Base-by-base conservation (phyloP, 495 filamentous ascomycete species). In the Achaetomiella virescens region DNA sequence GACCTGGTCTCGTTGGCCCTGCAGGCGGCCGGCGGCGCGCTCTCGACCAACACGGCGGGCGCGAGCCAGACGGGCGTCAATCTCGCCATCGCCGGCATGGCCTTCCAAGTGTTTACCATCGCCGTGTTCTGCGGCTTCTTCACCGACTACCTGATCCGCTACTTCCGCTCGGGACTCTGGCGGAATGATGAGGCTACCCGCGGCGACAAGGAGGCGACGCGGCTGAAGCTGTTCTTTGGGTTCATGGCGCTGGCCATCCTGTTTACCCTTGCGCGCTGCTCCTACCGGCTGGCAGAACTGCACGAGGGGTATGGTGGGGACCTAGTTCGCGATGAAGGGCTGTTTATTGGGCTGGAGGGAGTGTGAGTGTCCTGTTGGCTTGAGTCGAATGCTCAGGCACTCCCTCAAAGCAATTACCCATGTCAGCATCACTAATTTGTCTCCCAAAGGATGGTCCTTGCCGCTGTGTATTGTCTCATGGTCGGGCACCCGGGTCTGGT, bases 1-100 rank as follows among this genome's bases (percentile, higher is more conserved):
- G 79, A 81, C 54, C 48, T 80, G 49, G n/a, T 79, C 54, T 76
- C 71, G 21, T 72, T 83, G 6, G 47, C 72, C 37, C 66, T 82
- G 0, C 80, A 83, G 59, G 74, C 72, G 3, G 66, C 66, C 10
- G 80, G 80, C 54, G 80, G 80, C 27, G 79, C 66, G 37, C 40
- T 76, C 2, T 75, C 72, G 10, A 68, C 73, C 1, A 29, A 46
- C 3, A 60, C 63, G 5, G 46, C 55, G 1, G 66, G 67, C n/a
- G 20, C 38, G 11, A 68, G 55, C 49, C 45, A 66, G 7, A 7
- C 49, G 8, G 77, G 76, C 31, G 67, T 75, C 40, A 52, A 78
- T 45, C 75, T 86, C 53, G 80, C 83, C 55, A 62, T 77, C 17
- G 66, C 68, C 7, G 77, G 77, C 45, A 66, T 79, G 21, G 58